Evolutionary conservation across 2,329 filamentous ascomycete species (phyloP).

Genomic region (Diplodia sapinea): DNA sequence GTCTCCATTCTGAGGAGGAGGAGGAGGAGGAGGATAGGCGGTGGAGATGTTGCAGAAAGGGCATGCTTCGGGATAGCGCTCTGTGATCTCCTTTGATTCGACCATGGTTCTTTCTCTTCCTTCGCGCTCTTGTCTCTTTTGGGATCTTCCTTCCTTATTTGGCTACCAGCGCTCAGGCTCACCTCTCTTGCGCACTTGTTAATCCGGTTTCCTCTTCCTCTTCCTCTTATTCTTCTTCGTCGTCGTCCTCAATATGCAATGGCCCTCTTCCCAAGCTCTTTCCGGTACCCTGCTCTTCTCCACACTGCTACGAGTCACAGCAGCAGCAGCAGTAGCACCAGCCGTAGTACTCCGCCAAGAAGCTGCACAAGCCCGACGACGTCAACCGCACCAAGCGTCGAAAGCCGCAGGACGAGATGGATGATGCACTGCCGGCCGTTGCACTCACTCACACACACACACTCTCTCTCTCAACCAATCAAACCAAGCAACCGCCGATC

Average conservation of each 20-base stretch:
- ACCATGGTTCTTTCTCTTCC: slow-evolving; percentile 1
- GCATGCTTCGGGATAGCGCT: slow-evolving; percentile 54
- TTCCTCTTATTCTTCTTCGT: not conserved
- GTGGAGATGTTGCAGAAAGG: slow-evolving; percentile 65
- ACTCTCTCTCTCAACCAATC: not conserved
- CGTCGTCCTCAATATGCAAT: not conserved
- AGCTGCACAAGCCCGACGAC: not conserved
- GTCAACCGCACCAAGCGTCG: not conserved
- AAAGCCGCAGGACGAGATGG: not conserved
- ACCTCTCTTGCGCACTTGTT: not conserved
- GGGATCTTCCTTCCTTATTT: not conserved
- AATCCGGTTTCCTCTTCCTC: not conserved
- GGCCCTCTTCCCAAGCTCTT: not conserved
- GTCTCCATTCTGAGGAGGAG: slow-evolving; percentile 27
- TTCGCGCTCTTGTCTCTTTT: not conserved
- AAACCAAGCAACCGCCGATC: not conserved
- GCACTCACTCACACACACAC: not conserved
- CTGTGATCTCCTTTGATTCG: slow-evolving; percentile 15
- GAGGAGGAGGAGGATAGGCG: slow-evolving; percentile 56
- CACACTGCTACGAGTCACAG: not conserved
- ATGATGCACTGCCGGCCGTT: not conserved
- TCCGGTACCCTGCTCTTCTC: not conserved
- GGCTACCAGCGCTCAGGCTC: no score
- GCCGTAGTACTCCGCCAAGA: not conserved
- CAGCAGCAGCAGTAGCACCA: not conserved